phyloP scores from a whole-genome alignment of 768 basidiomycete species.

The Rubroboletus satanas region DNA sequence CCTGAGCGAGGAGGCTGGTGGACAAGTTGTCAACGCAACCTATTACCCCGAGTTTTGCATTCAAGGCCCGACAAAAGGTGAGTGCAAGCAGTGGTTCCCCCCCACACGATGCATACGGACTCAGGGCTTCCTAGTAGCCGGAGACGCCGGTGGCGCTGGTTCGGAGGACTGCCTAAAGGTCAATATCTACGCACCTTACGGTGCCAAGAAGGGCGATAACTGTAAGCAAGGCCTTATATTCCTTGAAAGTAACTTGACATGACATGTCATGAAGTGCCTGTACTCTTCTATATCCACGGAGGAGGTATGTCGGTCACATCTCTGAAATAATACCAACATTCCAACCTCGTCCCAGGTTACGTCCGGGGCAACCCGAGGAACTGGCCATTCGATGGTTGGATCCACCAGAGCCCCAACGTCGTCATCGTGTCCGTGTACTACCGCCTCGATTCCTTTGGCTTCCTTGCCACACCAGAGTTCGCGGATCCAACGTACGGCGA shows the following conservation, averaged over 20 bases:
- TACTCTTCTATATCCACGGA: slow-evolving; percentile 40
- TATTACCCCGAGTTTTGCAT: slow-evolving; percentile 56
- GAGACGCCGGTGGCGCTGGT: slow-evolving; percentile 58
- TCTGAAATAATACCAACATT: not conserved
- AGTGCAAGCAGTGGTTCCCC: slow-evolving; percentile 1
- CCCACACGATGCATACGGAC: not conserved
- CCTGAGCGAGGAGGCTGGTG: slow-evolving; percentile 33
- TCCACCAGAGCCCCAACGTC: slow-evolving; percentile 58
- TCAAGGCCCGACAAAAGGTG: slow-evolving; percentile 52
- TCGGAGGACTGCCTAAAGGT: slow-evolving; percentile 65
- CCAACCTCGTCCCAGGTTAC: slow-evolving; percentile 38
- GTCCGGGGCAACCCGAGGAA: slow-evolving; percentile 57
- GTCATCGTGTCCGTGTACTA: slow-evolving; percentile 67
- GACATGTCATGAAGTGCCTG: slow-evolving; percentile 29
- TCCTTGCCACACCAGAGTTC: slow-evolving; percentile 51
- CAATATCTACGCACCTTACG: slow-evolving; percentile 58
- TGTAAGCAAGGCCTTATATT: slow-evolving; percentile 31
- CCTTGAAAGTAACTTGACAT: not conserved
- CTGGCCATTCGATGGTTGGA: slow-evolving; percentile 66
- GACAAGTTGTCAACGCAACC: slow-evolving; percentile 47
- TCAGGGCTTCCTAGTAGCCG: slow-evolving; percentile 32
- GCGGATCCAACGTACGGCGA: slow-evolving; percentile 38
- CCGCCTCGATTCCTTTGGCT: slow-evolving; percentile 60
- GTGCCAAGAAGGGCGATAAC: slow-evolving; percentile 43
- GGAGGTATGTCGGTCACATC: slow-evolving; percentile 24